Evolutionary conservation across 73 alveolate genomes (phyloP).

Genomic region (Paraurostyla sp.): DNA sequence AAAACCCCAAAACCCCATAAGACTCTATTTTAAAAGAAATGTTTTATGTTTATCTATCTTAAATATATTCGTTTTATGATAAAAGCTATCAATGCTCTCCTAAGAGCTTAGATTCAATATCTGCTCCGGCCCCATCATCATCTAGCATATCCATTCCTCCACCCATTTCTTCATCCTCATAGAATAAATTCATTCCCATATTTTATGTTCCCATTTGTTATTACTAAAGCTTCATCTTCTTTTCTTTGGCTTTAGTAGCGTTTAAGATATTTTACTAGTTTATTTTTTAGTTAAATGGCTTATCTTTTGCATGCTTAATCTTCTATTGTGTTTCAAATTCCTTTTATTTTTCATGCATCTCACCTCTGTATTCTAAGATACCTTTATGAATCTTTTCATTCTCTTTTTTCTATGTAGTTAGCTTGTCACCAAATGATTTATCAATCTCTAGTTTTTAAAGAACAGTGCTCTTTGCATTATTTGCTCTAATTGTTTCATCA

Average conservation of each 20-base stretch:
- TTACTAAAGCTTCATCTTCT: neutral
- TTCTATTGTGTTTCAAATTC: slow-evolving; percentile 77
- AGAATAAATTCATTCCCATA: neutral
- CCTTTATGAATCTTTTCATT: slow-evolving; percentile 90
- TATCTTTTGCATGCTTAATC: slow-evolving; percentile 73
- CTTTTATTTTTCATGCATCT: slow-evolving; percentile 89
- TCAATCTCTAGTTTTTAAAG: slow-evolving; percentile 85
- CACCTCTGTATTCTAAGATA: slow-evolving; percentile 89
- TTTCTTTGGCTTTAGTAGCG: slow-evolving; percentile 61
- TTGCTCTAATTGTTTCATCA: slow-evolving; percentile 86
- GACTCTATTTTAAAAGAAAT: no score
- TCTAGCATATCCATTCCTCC: slow-evolving; percentile 47
- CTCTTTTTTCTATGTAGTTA: slow-evolving; percentile 82
- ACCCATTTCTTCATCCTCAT: slow-evolving; percentile 34
- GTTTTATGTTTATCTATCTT: no score
- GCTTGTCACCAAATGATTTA: slow-evolving; percentile 83
- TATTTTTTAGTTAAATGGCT: slow-evolving; percentile 78
- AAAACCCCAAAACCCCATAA: no score
- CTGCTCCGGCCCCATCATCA: slow-evolving; percentile 48
- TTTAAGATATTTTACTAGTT: slow-evolving; percentile 64
- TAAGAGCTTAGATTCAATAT: neutral
- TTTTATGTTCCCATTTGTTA: neutral
- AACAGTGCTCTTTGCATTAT: slow-evolving; percentile 85
- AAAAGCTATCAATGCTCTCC: slow-evolving; percentile 9
- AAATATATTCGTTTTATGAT: no score